These are phyloP conservation scores for Warburgia ugandensis DNA, from an alignment of 164 flowering plant species.

Conservation along the genomic window DNA sequence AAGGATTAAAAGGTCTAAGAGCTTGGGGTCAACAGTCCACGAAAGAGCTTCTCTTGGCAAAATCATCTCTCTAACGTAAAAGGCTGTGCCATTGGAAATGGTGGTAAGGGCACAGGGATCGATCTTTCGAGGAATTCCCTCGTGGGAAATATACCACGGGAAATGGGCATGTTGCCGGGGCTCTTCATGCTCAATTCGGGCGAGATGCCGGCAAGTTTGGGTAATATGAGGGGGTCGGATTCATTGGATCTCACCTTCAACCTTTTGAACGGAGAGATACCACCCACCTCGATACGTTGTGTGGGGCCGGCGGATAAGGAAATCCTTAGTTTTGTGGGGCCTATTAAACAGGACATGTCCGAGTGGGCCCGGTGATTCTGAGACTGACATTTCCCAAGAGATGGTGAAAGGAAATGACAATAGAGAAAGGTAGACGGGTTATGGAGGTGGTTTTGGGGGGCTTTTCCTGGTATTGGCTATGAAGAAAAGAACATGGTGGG, in stretches of 20 bases:
- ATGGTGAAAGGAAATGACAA: too few relatives aligned
- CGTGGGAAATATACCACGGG: slow-evolving; percentile 9
- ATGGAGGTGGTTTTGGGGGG: too few relatives aligned
- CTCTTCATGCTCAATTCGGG: slow-evolving; percentile 16
- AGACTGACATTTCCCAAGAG: too few relatives aligned
- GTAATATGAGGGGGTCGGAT: neutral
- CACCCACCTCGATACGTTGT: too few relatives aligned
- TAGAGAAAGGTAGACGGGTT: too few relatives aligned
- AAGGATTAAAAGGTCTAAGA: neutral
- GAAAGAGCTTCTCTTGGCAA: neutral
- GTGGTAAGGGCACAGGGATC: slow-evolving; percentile 7
- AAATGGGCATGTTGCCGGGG: slow-evolving; percentile 12
- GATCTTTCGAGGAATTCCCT: slow-evolving; percentile 13
- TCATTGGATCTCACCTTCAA: neutral
- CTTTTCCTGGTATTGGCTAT: too few relatives aligned
- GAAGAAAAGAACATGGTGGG: too few relatives aligned
- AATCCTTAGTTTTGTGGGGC: too few relatives aligned
- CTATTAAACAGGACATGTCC: too few relatives aligned
- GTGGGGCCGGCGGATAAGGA: too few relatives aligned
- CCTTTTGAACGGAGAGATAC: neutral
- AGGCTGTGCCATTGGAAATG: neutral
- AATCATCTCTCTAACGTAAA: neutral
- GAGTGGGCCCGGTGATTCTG: too few relatives aligned
- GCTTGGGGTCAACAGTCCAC: neutral
- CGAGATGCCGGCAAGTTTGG: slow-evolving; percentile 7